phyloP scores from a whole-genome alignment of 2,329 filamentous ascomycete species.

The Sphaerostilbella broomeana region DNA sequence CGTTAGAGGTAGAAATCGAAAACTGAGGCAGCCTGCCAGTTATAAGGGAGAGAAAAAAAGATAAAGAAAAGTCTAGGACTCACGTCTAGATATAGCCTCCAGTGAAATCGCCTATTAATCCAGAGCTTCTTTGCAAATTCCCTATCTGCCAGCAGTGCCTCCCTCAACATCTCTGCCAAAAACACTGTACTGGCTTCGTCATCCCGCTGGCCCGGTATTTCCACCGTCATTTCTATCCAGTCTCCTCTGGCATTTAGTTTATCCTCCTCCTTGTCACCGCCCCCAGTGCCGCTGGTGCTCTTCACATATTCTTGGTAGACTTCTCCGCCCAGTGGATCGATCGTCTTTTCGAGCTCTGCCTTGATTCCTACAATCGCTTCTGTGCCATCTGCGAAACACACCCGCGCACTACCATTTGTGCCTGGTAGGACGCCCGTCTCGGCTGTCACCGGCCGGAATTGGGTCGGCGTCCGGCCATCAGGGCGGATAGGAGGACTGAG shows the following conservation, averaged over 20 bases:
- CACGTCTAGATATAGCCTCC: conserved; percentile 93
- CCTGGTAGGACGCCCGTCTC: conserved; percentile 86
- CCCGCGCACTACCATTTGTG: conserved; percentile 85
- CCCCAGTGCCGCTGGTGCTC: conserved; percentile 25
- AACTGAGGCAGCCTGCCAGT: too few species aligned
- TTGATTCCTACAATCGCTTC: conserved; percentile 96
- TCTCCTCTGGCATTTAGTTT: conserved; percentile 45
- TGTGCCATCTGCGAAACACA: conserved; percentile 91
- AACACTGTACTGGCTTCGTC: conserved; percentile 88
- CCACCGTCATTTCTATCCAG: conserved; percentile 87
- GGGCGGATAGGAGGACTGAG: conserved; percentile 80
- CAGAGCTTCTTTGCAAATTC: conserved; percentile 64
- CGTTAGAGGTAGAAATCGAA: conserved; percentile 10
- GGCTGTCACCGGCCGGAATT: conserved; percentile 85
- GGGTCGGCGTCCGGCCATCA: conserved; percentile 72
- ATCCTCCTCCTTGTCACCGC: conserved; percentile 35
- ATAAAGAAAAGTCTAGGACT: conserved; percentile 28
- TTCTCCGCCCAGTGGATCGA: conserved; percentile 22
- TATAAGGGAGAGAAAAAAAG: too few species aligned
- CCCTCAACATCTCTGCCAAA: conserved; percentile 77
- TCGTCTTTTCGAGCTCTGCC: conserved; percentile 79
- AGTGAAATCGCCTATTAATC: conserved; percentile 91
- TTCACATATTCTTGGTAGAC: conserved; percentile 14
- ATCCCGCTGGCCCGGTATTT: conserved; percentile 84
- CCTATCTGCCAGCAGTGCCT: conserved; percentile 72